Evolutionary conservation across 768 basidiomycete species (phyloP), one percentile per base, ranked within the genome.

Genomic region (Cystobasidium ongulense): DNA sequence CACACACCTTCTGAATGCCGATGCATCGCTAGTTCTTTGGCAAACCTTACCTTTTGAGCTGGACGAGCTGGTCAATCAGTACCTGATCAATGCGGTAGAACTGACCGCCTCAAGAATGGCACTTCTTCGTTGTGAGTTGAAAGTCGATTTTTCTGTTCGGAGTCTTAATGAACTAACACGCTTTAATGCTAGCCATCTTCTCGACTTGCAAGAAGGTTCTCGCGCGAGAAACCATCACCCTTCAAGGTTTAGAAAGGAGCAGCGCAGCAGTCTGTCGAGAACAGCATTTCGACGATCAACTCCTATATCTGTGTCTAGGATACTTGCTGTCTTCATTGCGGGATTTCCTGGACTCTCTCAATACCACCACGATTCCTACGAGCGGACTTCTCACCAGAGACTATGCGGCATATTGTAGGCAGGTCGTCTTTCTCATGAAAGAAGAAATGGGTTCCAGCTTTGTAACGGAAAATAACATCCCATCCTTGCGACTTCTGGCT

Each of bases 201-300:
- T 36, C 50, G 7, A 71, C 50, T 36, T 57, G 68, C 39, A 31
- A 61, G 53, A 54, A 59, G 31, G 29, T 59, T 38, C 33, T 67
- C 15, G 65, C 39, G 8, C 18, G 35, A 21, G 13, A 59, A 23
- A 59, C 29, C 23, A 59, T 59, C 5, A 15, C 57, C 11, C 11
- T 59, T 29, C 29, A 59, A 15, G 27, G 33, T 23, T 27, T 59
- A 35, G 57, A 59, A 59, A 59, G 57, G 23, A 59, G 57, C 21
- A 35, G 57, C 25, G 57, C 57, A 15, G 57, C 57, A 3, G 33
- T 59, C 57, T 59, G 57, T 21, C 11, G 57, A 59, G 68, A 36
- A 27, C 68, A 71, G 35, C n/a, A 71, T 8, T 15, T 71, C 53
- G 68, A 71, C 68, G 53, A 59, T 35, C 25, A 21, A 25, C 54